phyloP scores from a whole-genome alignment of 78 protist species.

The Protostelium mycophagum region DNA sequence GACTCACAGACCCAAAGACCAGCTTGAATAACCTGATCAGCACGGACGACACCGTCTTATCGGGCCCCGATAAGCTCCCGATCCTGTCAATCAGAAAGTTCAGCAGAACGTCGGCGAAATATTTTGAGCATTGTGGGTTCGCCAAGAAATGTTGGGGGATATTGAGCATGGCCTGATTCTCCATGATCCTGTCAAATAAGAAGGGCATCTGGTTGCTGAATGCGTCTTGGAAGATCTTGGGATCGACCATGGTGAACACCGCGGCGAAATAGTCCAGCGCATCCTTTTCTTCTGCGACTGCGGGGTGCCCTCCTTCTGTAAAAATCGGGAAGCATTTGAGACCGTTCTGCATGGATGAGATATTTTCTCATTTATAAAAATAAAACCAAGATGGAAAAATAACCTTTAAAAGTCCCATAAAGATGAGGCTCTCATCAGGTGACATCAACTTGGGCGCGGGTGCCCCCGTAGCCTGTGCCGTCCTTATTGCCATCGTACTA shows the following conservation, averaged over 20 bases:
- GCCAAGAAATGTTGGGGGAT: slow-evolving; percentile 82
- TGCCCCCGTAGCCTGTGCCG: not conserved
- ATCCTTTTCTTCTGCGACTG: slow-evolving; percentile 43
- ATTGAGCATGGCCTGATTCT: slow-evolving; percentile 47
- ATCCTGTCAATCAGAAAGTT: slow-evolving; percentile 34
- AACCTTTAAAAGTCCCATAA: slow-evolving; percentile 45
- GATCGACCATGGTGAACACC: slow-evolving; percentile 74
- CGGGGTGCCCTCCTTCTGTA: not conserved
- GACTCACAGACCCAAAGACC: slow-evolving; percentile 61
- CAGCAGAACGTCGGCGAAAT: slow-evolving; percentile 61
- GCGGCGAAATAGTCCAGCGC: slow-evolving; percentile 77
- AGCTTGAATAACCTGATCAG: slow-evolving; percentile 70
- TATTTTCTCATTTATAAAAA: too few species aligned
- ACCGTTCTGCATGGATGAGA: too few species aligned
- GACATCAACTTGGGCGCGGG: slow-evolving; percentile 9
- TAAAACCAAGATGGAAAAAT: too few species aligned
- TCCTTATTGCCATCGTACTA: not conserved
- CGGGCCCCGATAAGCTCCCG: not conserved
- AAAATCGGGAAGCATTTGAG: slow-evolving; percentile 68
- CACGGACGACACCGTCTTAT: slow-evolving; percentile 6
- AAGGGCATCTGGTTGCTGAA: slow-evolving; percentile 30
- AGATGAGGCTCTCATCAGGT: slow-evolving; percentile 38
- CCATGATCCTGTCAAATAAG: slow-evolving; percentile 37
- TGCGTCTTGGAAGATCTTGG: slow-evolving; percentile 57
- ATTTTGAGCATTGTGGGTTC: slow-evolving; percentile 9